phyloP scores from a whole-genome alignment of 768 basidiomycete genomes.

The Mycena rosella region DNA sequence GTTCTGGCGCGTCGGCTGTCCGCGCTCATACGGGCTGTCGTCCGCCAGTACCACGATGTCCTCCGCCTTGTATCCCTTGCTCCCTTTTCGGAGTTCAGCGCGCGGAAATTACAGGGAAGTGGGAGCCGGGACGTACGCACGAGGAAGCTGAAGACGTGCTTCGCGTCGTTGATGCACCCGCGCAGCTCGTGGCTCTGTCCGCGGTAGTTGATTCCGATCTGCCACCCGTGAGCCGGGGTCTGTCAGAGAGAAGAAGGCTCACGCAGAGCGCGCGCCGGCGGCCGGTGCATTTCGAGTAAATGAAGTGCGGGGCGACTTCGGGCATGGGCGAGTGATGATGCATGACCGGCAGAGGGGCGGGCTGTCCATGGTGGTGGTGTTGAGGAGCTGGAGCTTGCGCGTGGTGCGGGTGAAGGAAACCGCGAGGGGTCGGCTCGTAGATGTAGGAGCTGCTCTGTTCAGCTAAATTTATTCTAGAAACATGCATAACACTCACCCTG shows the following conservation, averaged over 20 bases:
- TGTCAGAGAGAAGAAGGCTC: slow-evolving; percentile 5
- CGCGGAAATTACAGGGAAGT: slow-evolving; percentile 4
- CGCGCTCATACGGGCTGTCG: slow-evolving; percentile 57
- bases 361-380: slow-evolving; percentile 20
- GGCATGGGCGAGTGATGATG: slow-evolving; percentile 9
- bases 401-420: too few species aligned
- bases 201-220: slow-evolving; percentile 87
- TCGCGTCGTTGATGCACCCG: slow-evolving; percentile 88
- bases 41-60: slow-evolving; percentile 81
- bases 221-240: background rate
- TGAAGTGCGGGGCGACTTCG: slow-evolving; percentile 26
- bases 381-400: slow-evolving; percentile 11
- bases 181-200: slow-evolving; percentile 73
- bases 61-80: slow-evolving; percentile 66
- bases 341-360: slow-evolving; percentile 2
- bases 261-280: slow-evolving; percentile 39
- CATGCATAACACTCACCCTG: slow-evolving; percentile 4
- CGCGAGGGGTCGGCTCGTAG: slow-evolving; percentile 27
- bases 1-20: slow-evolving; percentile 60
- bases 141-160: slow-evolving; percentile 76
- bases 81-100: too few species aligned
- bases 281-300: slow-evolving; percentile 42
- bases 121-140: slow-evolving; percentile 56
- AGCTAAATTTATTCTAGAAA: slow-evolving; percentile 1
- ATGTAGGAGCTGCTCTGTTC: slow-evolving; percentile 8